Conservation (phyloP, 2,329 filamentous ascomycete species). For the Talaromyces atroroseus region DNA sequence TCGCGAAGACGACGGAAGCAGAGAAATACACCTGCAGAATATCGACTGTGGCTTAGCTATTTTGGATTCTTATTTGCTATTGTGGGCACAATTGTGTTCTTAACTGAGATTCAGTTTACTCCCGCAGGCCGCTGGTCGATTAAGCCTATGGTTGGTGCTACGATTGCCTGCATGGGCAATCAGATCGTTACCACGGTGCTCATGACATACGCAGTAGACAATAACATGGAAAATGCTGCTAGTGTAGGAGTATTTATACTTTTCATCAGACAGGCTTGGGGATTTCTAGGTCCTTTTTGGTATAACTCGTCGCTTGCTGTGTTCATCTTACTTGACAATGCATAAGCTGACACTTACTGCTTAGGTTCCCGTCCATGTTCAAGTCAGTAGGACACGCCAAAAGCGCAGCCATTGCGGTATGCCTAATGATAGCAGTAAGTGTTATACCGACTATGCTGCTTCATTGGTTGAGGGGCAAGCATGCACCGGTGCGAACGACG, state of each 20-base stretch:
- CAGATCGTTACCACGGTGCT: slow-evolving; percentile 58
- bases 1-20: slow-evolving; percentile 44
- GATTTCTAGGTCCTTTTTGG: slow-evolving; percentile 35
- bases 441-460: not conserved
- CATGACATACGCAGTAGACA: slow-evolving; percentile 42
- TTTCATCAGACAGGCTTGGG: slow-evolving; percentile 20
- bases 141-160: slow-evolving; percentile 51
- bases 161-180: slow-evolving; percentile 50
- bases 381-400: not conserved
- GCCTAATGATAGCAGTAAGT: not conserved
- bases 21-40: not conserved
- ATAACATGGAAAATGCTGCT: slow-evolving; percentile 29
- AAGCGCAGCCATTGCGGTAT: not conserved
- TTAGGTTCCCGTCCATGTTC: not conserved
- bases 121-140: slow-evolving; percentile 46
- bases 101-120: slow-evolving; percentile 47
- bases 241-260: not conserved
- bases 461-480: not conserved
- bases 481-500: not conserved
- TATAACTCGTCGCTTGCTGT: slow-evolving; percentile 5
- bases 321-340: not conserved
- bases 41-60: slow-evolving; percentile 12
- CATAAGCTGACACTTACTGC: not conserved
- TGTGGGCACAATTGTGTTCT: slow-evolving; percentile 51
- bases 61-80: slow-evolving; percentile 28